A percentile compares a stretch with the other conserved stretches of the same genome.
phyloP scores from a whole-genome alignment of 192 early-diverging fungal genomes.

The Chytriomyces sp. region DNA sequence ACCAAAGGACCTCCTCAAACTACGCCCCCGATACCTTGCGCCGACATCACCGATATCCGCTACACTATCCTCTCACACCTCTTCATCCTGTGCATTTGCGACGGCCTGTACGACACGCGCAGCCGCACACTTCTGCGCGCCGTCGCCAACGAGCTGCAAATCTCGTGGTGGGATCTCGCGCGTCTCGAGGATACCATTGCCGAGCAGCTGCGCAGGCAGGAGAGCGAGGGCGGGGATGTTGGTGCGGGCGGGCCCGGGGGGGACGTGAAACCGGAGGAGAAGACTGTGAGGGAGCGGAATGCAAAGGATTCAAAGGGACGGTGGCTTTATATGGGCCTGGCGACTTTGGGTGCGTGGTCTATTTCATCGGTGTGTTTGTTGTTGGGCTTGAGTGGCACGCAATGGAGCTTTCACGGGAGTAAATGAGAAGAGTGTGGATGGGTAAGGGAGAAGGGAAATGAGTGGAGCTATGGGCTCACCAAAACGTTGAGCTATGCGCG shows the following conservation, averaged over 20 bases:
- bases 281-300: conserved; percentile 69
- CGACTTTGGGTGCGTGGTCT: conserved; percentile 64
- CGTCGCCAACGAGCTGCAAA: conserved; percentile 67
- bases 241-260: conserved; percentile 36
- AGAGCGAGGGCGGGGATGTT: conserved; percentile 34
- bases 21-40: conserved; percentile 17
- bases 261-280: conserved; percentile 41
- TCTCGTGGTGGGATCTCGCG: conserved; percentile 77
- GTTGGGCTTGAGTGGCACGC: too few species aligned
- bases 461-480: too few species aligned
- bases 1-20: conserved; percentile 9
- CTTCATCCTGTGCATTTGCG: conserved; percentile 80
- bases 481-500: too few species aligned
- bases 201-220: conserved; percentile 64
- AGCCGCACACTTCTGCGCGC: conserved; percentile 73
- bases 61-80: conserved; percentile 88
- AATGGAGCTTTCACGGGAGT: too few species aligned
- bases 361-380: neutral
- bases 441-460: too few species aligned
- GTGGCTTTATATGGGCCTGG: conserved; percentile 84
- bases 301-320: conserved; percentile 67
- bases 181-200: conserved; percentile 78
- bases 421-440: too few species aligned
- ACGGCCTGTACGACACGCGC: conserved; percentile 85
- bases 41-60: conserved; percentile 67